Percentiles rank a stretch among this genome's conserved stretches.
Conservation (phyloP, 108 stramenopile species). For the Ochromonas danica region DNA sequence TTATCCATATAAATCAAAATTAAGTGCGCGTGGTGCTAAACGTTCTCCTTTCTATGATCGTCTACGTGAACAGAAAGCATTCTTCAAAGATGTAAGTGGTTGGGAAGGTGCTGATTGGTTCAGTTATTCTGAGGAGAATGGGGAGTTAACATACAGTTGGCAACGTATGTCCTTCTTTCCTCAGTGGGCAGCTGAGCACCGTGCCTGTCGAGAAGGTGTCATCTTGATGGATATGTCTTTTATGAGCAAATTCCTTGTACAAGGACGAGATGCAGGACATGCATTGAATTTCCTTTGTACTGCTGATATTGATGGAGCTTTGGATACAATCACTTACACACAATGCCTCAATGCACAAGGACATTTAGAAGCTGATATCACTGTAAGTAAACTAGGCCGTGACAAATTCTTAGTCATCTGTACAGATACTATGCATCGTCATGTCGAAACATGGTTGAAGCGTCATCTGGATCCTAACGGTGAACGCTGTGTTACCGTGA, state of each 20-base stretch:
- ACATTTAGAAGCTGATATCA: slow-evolving; percentile 70
- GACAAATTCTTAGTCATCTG: slow-evolving; percentile 65
- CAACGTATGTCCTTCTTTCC: slow-evolving; percentile 57
- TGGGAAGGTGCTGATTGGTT: slow-evolving; percentile 70
- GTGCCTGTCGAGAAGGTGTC: slow-evolving; percentile 58
- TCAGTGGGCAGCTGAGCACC: slow-evolving; percentile 64
- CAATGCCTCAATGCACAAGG: slow-evolving; percentile 66
- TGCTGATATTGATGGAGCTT: slow-evolving; percentile 60
- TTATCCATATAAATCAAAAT: slow-evolving; percentile 63
- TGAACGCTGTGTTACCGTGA: slow-evolving; percentile 47
- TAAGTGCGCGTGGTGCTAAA: slow-evolving; percentile 57
- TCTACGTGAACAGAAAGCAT: slow-evolving; percentile 47
- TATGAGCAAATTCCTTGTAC: slow-evolving; percentile 72
- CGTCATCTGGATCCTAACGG: slow-evolving; percentile 18
- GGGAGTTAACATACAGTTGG: slow-evolving; percentile 46
- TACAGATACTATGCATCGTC: slow-evolving; percentile 73
- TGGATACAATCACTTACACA: slow-evolving; percentile 63
- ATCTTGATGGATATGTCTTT: slow-evolving; percentile 77
- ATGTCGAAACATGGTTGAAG: slow-evolving; percentile 48
- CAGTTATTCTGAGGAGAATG: slow-evolving; percentile 9
- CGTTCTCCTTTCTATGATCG: slow-evolving; percentile 61
- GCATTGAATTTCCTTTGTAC: slow-evolving; percentile 67
- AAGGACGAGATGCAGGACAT: slow-evolving; percentile 63
- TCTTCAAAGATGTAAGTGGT: slow-evolving; percentile 64
- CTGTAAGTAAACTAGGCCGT: slow-evolving; percentile 63